These are phyloP conservation scores for Penicillium flavigenum DNA, from an alignment of 495 filamentous ascomycete species.

Conservation along the genomic window DNA sequence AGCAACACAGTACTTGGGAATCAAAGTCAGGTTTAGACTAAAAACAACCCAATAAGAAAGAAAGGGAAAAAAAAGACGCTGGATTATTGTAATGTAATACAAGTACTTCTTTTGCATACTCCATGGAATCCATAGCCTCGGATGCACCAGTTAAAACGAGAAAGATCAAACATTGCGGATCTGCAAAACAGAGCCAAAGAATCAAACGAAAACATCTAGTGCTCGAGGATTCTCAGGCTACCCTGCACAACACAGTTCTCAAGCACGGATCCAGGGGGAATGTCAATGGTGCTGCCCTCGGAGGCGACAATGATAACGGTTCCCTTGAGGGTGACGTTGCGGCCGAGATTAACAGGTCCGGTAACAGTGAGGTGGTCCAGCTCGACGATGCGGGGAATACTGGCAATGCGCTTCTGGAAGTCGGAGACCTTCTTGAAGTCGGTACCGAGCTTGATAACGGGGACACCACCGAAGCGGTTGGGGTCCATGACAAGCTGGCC, in stretches of 20 bases:
- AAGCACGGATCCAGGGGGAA: conserved; percentile 91
- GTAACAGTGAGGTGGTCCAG: conserved; percentile 98
- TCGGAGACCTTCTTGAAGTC: conserved; percentile 99
- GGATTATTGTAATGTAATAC: conserved; percentile 38
- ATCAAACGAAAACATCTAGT: conserved; percentile 50
- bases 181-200: conserved; percentile 12
- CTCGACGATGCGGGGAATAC: conserved; percentile 97
- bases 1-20: conserved; percentile 20
- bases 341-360: conserved; percentile 91
- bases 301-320: conserved; percentile 99
- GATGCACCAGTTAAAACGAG: conserved; percentile 34
- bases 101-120: conserved; percentile 35
- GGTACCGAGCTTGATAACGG: conserved; percentile 95
- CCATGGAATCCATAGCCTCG: conserved; percentile 32
- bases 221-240: conserved; percentile 90
- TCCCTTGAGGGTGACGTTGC: conserved; percentile 93
- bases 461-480: conserved; percentile 95
- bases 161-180: background rate
- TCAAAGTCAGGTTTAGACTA: conserved; percentile 17
- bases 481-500: conserved; percentile 95
- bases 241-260: conserved; percentile 99
- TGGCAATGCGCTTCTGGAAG: conserved; percentile 96
- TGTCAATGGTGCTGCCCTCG: conserved; percentile 96
- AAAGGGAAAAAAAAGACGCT: conserved; percentile 25
- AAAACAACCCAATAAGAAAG: conserved; percentile 15